These are phyloP conservation scores for Sarcocystis neurona DNA, from an alignment of 169 alveolate species.

Conservation along the genomic window DNA sequence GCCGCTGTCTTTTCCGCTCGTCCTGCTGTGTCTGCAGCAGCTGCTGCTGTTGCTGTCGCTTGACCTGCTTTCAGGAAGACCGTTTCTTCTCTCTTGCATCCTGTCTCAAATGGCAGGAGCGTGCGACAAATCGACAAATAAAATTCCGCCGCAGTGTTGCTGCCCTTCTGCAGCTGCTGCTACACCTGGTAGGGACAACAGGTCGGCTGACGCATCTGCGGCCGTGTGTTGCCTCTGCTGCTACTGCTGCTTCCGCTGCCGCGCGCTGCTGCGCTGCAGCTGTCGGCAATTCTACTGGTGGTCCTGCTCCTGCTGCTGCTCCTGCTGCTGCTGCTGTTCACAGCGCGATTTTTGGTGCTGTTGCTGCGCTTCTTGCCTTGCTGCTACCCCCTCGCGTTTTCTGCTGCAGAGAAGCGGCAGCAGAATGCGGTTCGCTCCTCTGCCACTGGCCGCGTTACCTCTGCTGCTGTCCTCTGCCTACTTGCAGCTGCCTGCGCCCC, in stretches of 20 bases:
- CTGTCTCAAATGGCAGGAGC: too few relatives aligned
- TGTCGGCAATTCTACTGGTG: neutral
- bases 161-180: slow-evolving; percentile 14
- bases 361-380: neutral
- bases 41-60: too few relatives aligned
- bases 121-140: too few relatives aligned
- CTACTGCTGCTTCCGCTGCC: neutral
- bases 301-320: slow-evolving; percentile 33
- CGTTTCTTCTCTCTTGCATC: too few relatives aligned
- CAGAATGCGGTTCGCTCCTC: neutral
- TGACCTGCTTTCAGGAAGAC: too few relatives aligned
- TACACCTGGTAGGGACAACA: neutral
- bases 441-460: neutral
- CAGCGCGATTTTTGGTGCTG: neutral
- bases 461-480: neutral
- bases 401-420: neutral
- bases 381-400: neutral
- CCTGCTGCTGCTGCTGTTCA: neutral
- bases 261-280: slow-evolving; percentile 7
- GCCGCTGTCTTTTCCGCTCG: too few relatives aligned
- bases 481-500: neutral
- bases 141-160: too few relatives aligned
- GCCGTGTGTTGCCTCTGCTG: neutral
- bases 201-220: neutral
- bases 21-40: too few relatives aligned